These are phyloP conservation scores for Pseudocercospora macadamiae DNA, from an alignment of 2,329 filamentous ascomycete genomes.

Conservation along the genomic window DNA sequence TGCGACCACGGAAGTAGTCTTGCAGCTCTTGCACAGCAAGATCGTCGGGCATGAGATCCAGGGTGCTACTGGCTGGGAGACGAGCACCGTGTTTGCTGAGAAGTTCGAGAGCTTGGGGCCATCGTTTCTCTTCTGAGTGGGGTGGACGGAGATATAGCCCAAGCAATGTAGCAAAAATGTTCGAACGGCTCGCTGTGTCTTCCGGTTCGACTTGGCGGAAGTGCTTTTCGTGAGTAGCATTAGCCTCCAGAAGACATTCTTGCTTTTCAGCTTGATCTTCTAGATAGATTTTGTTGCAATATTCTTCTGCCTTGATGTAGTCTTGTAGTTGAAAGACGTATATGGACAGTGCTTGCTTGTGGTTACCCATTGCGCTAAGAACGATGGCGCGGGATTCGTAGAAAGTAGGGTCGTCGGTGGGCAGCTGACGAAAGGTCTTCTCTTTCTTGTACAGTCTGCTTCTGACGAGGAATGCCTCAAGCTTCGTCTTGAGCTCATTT, in stretches of 20 bases:
- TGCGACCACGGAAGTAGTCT: constrained; percentile 88
- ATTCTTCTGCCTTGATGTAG: constrained; percentile 91
- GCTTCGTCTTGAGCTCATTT: constrained; percentile 52
- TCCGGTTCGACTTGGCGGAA: constrained; percentile 53
- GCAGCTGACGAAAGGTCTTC: constrained; percentile 72
- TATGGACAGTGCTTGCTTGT: constrained; percentile 94
- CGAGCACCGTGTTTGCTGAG: constrained; percentile 92
- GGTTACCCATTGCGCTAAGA: constrained; percentile 90
- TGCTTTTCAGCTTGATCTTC: constrained; percentile 43
- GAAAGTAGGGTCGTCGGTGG: constrained; percentile 78
- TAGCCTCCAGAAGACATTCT: constrained; percentile 29
- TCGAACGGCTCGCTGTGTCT: constrained; percentile 58
- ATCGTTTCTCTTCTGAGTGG: constrained; percentile 64
- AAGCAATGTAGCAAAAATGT: constrained; percentile 90
- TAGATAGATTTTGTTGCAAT: constrained; percentile 86
- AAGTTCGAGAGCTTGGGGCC: constrained; percentile 78
- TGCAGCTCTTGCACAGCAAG: constrained; percentile 80
- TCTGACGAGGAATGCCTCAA: constrained; percentile 74
- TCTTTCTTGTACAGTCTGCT: constrained; percentile 74
- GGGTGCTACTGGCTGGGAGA: constrained; percentile 81
- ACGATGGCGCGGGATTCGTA: constrained; percentile 90
- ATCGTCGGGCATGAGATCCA: constrained; percentile 80
- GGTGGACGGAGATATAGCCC: constrained; percentile 86
- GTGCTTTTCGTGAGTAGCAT: constrained; percentile 28
- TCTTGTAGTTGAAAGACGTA: constrained; percentile 94